These are phyloP conservation scores for Lactarius sanguifluus DNA, from an alignment of 768 basidiomycete species.

Conservation along the genomic window DNA sequence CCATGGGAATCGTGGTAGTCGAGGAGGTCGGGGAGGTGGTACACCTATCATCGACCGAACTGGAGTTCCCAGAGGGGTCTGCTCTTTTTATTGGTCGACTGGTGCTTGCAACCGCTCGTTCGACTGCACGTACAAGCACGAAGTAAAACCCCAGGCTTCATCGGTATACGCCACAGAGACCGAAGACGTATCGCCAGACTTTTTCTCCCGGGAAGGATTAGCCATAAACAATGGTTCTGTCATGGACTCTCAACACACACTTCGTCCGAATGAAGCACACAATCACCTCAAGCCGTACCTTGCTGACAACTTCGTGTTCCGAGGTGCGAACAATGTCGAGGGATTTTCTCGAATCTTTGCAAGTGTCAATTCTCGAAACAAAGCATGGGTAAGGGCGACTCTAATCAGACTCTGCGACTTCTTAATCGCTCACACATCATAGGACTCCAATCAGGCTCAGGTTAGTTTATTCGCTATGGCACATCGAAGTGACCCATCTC, in stretches of 20 bases:
- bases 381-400: slow-evolving; percentile 31
- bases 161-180: neutral
- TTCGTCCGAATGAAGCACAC: slow-evolving; percentile 33
- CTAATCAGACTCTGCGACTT: neutral
- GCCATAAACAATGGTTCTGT: slow-evolving; percentile 29
- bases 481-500: neutral
- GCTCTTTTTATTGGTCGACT: slow-evolving; percentile 35
- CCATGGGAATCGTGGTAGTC: slow-evolving; percentile 18
- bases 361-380: slow-evolving; percentile 33
- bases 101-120: slow-evolving; percentile 34
- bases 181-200: slow-evolving; percentile 25
- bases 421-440: neutral
- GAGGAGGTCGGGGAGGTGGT: slow-evolving; percentile 2
- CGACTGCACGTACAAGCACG: slow-evolving; percentile 35
- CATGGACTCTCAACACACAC: slow-evolving; percentile 16
- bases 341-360: slow-evolving; percentile 33
- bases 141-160: slow-evolving; percentile 20
- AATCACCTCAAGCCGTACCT: slow-evolving; percentile 34
- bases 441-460: slow-evolving; percentile 36
- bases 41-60: slow-evolving; percentile 6
- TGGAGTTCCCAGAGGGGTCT: slow-evolving; percentile 31
- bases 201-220: slow-evolving; percentile 31
- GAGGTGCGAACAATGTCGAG: slow-evolving; percentile 29
- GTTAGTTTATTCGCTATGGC: slow-evolving; percentile 24
- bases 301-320: slow-evolving; percentile 31